Evolutionary conservation across 2,329 filamentous ascomycete species (phyloP), one percentile per base, ranked within the genome.

Genomic region (Juglanconis oblonga): DNA sequence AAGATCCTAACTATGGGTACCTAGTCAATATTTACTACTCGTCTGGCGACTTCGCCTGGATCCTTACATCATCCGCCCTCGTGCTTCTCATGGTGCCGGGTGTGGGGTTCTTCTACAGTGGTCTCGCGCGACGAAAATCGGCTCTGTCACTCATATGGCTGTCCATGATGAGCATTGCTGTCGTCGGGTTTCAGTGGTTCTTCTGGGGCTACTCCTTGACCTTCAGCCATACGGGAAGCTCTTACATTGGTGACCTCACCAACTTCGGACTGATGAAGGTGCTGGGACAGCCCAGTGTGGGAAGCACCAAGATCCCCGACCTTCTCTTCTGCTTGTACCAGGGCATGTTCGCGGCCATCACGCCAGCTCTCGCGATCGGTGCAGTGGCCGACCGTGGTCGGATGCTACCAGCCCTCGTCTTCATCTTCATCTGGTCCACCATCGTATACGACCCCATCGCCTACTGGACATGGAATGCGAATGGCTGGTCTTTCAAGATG

Each of bases 41-140:
- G 88, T 83, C 87, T 61, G 92, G 92, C 70, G 87, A 96, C 76
- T 86, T 96, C 70, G 85, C 88, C 59, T 97, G 91, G 88, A 85
- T 96, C 71, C 80, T 92, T 69, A 85, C 86, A 56, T 86, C 85
- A 38, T 84, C 91, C 3, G 91, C 90, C 14, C 85, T 96, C 52
- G 92, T 96, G 60, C 80, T 96, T 67, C 86, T 96, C 71, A 96
- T 96, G 92, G 92, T 96, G 73, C 92, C 92, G 42, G 92, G 92
- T 60, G 92, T 96, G 70, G 92, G 91, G 56, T 95, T 96, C 82
- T 96, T 96, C 83, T 97, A 97, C 80, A 94, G 90, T 48, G 92
- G 92, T 65, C 87, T 96, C 14, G 91, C 92, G 14, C 87, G 92
- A 59, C 87, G 92, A 73, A 97, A 96, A 79, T 96, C 91, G 0